Base-by-base conservation (phyloP, 352 stramenopile genomes). In the Salisapilia sapeloensis region DNA sequence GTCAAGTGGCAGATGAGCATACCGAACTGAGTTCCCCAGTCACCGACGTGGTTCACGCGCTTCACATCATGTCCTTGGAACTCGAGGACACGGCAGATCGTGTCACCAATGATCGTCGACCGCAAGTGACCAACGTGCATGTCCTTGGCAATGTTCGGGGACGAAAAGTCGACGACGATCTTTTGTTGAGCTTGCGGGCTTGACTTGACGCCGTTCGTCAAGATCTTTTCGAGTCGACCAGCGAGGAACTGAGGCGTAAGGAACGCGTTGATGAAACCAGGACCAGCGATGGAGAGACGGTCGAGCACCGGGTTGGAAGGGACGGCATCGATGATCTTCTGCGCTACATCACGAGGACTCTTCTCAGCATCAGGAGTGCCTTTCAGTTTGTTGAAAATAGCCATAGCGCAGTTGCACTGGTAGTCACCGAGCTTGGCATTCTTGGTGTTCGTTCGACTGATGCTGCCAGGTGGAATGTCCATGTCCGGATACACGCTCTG, bases 1-100 rank as follows among this genome's bases (percentile, higher is more conserved):
- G 95, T 96, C 30, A 99, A 69, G 59, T 99, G 95, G 51, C 95
- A 92, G 58, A 99, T 98, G 9, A 99, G 74, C 96, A 99, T 99
- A 27, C 95, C 96, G 49, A 99, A 99, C 59, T 99, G 95, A 10
- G 75, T 86, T 24, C 75, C 75, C 75, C 70, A 85, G 50, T 90
- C 75, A 11, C 75, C 75, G 11, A 87, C 61, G 63, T 90, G 75
- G 55, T 85, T 90, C 21, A 87, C 74, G 18, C 75, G 71, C 34
- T 57, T 42, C n/a, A 90, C 75, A 20, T 85, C 50, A 51, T 85
- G 60, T 46, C 53, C 63, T 44, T 87, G 71, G 52, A 90, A 90
- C 39, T 90, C 75, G n/a, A 90, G 46, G 34, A 90, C 78, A 21
- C 70, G 69, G 46, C 66, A 77, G 45, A 91, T 84, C 8, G 71